phyloP scores from a whole-genome alignment of 306 rosid species.

The Mucuna pruriens region DNA sequence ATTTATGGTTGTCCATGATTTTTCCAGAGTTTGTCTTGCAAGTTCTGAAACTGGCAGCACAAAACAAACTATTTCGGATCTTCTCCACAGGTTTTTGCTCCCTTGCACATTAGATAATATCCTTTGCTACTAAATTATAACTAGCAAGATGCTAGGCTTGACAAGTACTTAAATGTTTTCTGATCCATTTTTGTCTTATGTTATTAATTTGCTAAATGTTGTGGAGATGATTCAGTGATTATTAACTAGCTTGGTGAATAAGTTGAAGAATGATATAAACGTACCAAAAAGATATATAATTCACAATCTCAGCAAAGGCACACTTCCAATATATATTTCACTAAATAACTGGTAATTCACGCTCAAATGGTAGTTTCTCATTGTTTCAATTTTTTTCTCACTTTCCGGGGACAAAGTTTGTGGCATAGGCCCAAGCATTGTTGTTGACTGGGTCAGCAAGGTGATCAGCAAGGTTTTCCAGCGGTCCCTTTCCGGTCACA shows the following conservation, averaged over 20 bases:
- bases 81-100: neutral
- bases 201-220: neutral
- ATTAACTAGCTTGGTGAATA: too few species aligned
- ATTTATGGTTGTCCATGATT: neutral
- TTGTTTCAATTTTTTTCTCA: neutral
- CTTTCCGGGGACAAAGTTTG: slow-evolving; percentile 38
- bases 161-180: neutral
- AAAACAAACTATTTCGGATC: neutral
- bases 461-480: slow-evolving; percentile 34
- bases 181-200: neutral
- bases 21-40: neutral
- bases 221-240: neutral
- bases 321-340: neutral
- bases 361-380: neutral
- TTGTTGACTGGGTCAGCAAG: slow-evolving; percentile 35
- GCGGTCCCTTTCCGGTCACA: slow-evolving; percentile 34
- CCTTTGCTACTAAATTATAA: neutral
- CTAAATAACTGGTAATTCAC: neutral
- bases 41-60: neutral
- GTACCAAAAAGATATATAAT: neutral
- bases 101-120: neutral
- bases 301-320: neutral
- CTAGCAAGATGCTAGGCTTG: neutral
- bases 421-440: slow-evolving; percentile 42
- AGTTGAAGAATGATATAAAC: too few species aligned